These are phyloP conservation scores for Baorangia bicolor DNA, from an alignment of 768 basidiomycete species.

Conservation along the genomic window DNA sequence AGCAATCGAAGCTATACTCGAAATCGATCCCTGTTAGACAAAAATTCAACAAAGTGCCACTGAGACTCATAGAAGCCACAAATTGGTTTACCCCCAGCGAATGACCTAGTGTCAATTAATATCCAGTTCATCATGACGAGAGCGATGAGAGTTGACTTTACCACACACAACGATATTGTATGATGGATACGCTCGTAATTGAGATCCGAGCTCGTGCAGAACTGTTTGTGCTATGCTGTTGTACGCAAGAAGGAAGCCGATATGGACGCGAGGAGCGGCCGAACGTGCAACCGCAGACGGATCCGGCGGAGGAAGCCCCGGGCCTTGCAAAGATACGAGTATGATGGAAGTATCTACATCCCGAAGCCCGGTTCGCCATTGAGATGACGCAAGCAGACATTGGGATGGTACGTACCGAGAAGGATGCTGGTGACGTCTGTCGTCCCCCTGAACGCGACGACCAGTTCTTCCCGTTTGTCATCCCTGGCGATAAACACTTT, in stretches of 20 bases:
- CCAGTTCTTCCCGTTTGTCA: slow-evolving; percentile 39
- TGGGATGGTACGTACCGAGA: slow-evolving; percentile 9
- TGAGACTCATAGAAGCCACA: background rate
- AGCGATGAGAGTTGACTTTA: slow-evolving; percentile 7
- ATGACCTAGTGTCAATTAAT: slow-evolving; percentile 32
- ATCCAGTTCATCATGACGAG: background rate
- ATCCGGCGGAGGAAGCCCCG: slow-evolving; percentile 23
- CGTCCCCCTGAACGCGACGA: slow-evolving; percentile 43
- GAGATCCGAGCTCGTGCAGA: slow-evolving; percentile 27
- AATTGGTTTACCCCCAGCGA: slow-evolving; percentile 36
- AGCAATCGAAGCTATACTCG: slow-evolving; percentile 38
- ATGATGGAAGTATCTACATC: slow-evolving; percentile 22
- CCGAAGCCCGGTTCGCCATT: background rate
- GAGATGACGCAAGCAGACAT: background rate
- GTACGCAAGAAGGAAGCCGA: slow-evolving; percentile 38
- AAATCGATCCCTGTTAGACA: slow-evolving; percentile 35
- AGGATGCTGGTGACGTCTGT: slow-evolving; percentile 23
- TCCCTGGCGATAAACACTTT: slow-evolving; percentile 48
- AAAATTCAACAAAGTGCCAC: slow-evolving; percentile 5
- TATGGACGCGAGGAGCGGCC: slow-evolving; percentile 32
- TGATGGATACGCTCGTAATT: slow-evolving; percentile 33
- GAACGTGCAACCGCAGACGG: background rate
- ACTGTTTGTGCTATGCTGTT: slow-evolving; percentile 32
- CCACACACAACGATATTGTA: slow-evolving; percentile 37
- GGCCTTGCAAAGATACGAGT: slow-evolving; percentile 20